These are phyloP conservation scores for Hydnomerulius pinastri DNA, from an alignment of 768 basidiomycete genomes.

Conservation along the genomic window DNA sequence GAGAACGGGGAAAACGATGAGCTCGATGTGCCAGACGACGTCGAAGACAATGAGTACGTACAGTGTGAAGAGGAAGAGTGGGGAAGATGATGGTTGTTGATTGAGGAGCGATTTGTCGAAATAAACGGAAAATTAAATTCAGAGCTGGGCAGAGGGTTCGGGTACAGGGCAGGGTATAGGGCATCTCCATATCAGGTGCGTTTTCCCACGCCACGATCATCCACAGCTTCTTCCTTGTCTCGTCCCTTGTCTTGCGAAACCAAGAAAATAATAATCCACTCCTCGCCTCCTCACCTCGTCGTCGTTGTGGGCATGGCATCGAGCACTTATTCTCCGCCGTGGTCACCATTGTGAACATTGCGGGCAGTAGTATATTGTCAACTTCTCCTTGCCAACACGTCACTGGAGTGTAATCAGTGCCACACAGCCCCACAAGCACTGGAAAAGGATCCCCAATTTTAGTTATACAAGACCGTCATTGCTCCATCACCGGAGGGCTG, in stretches of 20 bases:
- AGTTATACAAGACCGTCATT: conserved; percentile 7
- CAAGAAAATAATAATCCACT: conserved; percentile 4
- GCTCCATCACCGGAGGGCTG: conserved; percentile 3
- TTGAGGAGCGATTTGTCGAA: conserved; percentile 45
- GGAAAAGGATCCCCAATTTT: conserved; percentile 6
- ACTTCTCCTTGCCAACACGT: neutral
- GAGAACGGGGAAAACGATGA: conserved; percentile 30
- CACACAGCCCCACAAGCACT: neutral
- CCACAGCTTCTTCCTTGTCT: conserved; percentile 7
- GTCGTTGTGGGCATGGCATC: conserved; percentile 3
- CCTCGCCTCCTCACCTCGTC: neutral
- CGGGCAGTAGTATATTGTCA: neutral
- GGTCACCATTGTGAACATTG: neutral
- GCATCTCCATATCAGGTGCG: conserved; percentile 21
- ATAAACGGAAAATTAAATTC: conserved; percentile 65
- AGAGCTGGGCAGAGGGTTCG: conserved; percentile 74
- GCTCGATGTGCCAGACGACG: conserved; percentile 36
- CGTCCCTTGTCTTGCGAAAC: conserved; percentile 8
- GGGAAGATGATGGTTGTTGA: conserved; percentile 50
- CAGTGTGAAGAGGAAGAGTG: conserved; percentile 38
- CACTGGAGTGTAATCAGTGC: neutral
- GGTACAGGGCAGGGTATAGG: conserved; percentile 43
- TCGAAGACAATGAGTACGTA: conserved; percentile 39
- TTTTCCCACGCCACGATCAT: conserved; percentile 28
- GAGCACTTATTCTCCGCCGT: neutral